Evolutionary conservation across 2,329 filamentous ascomycete genomes (phyloP).

Genomic region (Xylaria sp.): DNA sequence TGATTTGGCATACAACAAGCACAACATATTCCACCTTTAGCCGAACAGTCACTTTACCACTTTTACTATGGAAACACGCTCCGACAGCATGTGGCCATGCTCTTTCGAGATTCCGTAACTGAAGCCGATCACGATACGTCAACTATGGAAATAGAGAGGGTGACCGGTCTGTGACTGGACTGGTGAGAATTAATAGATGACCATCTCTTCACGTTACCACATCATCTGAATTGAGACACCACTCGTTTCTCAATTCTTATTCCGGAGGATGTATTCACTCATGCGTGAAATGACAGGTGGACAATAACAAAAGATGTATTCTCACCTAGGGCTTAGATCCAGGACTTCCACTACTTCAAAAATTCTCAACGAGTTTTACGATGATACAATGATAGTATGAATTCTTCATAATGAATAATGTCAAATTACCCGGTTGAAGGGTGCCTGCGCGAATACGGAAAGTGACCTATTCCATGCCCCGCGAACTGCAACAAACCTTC

Average conservation of each 20-base stretch:
- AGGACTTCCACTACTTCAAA: background rate
- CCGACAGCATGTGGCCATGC: background rate
- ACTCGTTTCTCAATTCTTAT: background rate
- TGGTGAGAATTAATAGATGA: background rate
- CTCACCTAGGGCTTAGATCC: background rate
- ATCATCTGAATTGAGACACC: background rate
- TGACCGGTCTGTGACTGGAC: background rate
- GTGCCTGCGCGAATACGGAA: too few species aligned
- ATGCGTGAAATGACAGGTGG: background rate
- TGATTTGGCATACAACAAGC: background rate
- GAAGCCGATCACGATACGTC: background rate
- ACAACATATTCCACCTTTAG: background rate
- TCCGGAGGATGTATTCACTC: background rate
- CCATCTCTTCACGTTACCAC: background rate
- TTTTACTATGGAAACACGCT: background rate
- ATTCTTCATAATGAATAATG: too few species aligned
- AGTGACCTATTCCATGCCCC: too few species aligned
- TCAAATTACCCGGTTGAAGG: too few species aligned
- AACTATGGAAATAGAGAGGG: background rate
- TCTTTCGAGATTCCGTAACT: background rate
- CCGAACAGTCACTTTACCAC: background rate
- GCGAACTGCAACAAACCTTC: too few species aligned
- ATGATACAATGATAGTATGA: background rate
- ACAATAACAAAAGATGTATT: background rate
- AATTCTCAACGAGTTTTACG: background rate